These are phyloP conservation scores for Clarireedia homoeocarpa DNA, from an alignment of 2,329 filamentous ascomycete species.

Conservation along the genomic window DNA sequence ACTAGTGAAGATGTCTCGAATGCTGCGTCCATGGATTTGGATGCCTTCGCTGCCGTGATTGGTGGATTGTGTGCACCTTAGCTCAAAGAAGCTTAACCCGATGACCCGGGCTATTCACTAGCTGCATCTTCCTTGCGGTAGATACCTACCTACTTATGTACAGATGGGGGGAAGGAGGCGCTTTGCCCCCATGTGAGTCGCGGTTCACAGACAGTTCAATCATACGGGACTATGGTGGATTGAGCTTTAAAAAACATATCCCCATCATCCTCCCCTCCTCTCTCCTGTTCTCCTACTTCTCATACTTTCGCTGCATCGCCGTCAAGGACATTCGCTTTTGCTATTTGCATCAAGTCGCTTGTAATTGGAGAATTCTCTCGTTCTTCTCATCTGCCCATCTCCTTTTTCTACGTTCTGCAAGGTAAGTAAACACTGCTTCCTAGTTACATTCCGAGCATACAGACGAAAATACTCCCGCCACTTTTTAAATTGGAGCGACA, in stretches of 20 bases:
- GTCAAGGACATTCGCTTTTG: slow-evolving; percentile 2
- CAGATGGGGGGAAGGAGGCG: too few relatives aligned
- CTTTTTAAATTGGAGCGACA: slow-evolving; percentile 7
- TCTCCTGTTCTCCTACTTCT: background rate
- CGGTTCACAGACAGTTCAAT: too few relatives aligned
- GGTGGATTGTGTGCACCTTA: too few relatives aligned
- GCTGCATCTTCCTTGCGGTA: too few relatives aligned
- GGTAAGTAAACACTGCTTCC: slow-evolving; percentile 6
- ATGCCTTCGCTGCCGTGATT: too few relatives aligned
- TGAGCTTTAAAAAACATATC: too few relatives aligned
- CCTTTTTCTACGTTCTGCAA: background rate
- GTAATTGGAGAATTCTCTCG: background rate
- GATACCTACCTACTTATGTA: too few relatives aligned
- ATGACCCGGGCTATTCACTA: too few relatives aligned
- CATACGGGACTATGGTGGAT: too few relatives aligned
- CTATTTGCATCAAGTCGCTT: background rate
- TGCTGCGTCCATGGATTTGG: too few relatives aligned
- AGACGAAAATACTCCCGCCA: slow-evolving; percentile 4
- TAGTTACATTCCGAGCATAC: slow-evolving; percentile 6
- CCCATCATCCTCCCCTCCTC: background rate
- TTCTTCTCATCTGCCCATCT: background rate
- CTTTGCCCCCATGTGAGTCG: background rate
- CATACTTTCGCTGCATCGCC: background rate
- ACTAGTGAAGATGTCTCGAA: background rate
- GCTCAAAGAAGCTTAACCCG: too few relatives aligned